Percentiles rank a stretch among this genome's conserved stretches.
Conservation (phyloP, 129 eudicot genomes). For the Centrapalus pauciflorus region DNA sequence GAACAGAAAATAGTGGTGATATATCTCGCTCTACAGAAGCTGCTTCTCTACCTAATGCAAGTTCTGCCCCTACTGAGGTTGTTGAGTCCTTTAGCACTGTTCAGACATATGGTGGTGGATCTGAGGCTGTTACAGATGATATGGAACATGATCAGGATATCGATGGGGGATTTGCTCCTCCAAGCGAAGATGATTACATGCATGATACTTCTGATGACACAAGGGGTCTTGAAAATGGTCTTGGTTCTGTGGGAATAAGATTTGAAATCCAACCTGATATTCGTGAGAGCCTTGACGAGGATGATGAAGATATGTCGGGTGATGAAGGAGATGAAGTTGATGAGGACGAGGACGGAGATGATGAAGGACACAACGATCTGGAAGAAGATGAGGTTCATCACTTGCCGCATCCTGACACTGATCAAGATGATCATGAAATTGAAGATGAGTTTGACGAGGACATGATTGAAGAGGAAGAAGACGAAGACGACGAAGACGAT, state of each 20-base stretch:
- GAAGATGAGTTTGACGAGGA: conserved; percentile 98
- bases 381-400: conserved; percentile 84
- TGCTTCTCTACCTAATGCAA: conserved; percentile 45
- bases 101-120: conserved; percentile 80
- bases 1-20: conserved; percentile 37
- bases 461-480: conserved; percentile 90
- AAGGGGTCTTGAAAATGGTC: conserved; percentile 65
- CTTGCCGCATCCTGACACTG: conserved; percentile 81
- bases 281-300: conserved; percentile 72
- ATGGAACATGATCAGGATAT: conserved; percentile 98
- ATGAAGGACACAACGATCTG: conserved; percentile 71
- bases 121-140: conserved; percentile 82
- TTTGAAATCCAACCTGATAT: conserved; percentile 75
- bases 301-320: conserved; percentile 94
- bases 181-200: conserved; percentile 90
- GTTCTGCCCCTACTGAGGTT: conserved; percentile 38
- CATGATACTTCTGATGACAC: conserved; percentile 73
- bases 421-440: conserved; percentile 94
- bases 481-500: conserved; percentile 81
- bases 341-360: conserved; percentile 84
- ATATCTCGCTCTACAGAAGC: conserved; percentile 46
- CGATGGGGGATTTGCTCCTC: conserved; percentile 68
- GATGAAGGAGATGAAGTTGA: conserved; percentile 87
- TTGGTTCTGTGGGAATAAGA: conserved; percentile 67
- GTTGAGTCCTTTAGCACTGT: conserved; percentile 42